These are phyloP conservation scores for Diospyros kaki DNA, from an alignment of 148 eudicot genomes.

Conservation along the genomic window DNA sequence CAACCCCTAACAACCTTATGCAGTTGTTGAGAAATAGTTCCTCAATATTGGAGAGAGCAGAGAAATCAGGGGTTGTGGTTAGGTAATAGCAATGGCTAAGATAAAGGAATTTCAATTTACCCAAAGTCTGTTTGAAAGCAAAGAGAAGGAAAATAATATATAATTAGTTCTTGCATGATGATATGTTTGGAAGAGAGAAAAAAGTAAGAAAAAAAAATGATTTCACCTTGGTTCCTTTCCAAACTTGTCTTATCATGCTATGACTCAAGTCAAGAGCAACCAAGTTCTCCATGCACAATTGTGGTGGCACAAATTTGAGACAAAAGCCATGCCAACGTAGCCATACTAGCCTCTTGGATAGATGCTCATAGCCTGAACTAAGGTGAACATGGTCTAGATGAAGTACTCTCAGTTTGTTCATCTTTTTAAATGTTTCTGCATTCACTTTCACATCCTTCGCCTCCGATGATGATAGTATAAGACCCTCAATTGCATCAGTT, in stretches of 20 bases:
- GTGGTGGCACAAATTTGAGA: neutral
- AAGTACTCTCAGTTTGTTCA: neutral
- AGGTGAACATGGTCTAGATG: neutral
- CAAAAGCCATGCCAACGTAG: neutral
- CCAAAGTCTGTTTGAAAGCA: neutral
- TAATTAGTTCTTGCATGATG: neutral
- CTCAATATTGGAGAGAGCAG: conserved; percentile 15
- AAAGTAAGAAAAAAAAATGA: too few species aligned
- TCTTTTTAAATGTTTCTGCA: neutral
- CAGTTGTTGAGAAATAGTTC: conserved; percentile 4
- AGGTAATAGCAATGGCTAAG: conserved; percentile 8
- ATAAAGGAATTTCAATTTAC: conserved; percentile 5
- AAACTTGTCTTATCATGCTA: neutral
- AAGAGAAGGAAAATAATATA: neutral
- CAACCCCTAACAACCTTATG: conserved; percentile 3
- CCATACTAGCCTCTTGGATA: neutral
- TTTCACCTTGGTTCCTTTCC: neutral
- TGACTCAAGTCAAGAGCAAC: neutral
- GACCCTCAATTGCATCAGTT: neutral
- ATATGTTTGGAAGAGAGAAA: neutral
- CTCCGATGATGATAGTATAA: neutral
- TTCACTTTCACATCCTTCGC: neutral
- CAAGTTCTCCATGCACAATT: neutral
- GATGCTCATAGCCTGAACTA: neutral
- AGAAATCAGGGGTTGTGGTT: conserved; percentile 6